Evolutionary conservation across 495 filamentous ascomycete genomes (phyloP).

Genomic region (Physcia stellaris): DNA sequence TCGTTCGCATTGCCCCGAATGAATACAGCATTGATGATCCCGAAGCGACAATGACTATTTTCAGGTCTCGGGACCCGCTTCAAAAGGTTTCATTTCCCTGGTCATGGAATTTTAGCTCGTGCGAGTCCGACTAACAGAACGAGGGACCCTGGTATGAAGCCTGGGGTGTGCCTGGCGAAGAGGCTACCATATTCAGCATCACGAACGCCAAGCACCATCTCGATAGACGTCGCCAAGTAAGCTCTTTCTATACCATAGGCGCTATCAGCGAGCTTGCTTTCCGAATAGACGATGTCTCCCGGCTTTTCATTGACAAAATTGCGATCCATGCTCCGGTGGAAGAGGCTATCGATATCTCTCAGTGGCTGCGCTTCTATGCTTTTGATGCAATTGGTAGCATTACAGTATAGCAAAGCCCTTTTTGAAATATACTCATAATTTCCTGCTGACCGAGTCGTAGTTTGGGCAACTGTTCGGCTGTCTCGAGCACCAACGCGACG

Average conservation of each 20-base stretch:
- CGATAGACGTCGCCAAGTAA: slow-evolving; percentile 10
- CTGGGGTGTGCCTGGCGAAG: slow-evolving; percentile 23
- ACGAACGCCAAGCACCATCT: slow-evolving; percentile 29
- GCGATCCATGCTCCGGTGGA: neutral
- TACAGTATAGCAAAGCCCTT: slow-evolving; percentile 39
- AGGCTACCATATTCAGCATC: slow-evolving; percentile 29
- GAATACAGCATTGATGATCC: slow-evolving; percentile 35
- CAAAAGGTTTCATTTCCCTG: slow-evolving; percentile 28
- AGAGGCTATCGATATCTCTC: neutral
- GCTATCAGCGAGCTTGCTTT: neutral
- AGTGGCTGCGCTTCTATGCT: slow-evolving; percentile 19
- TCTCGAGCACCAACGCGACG: slow-evolving; percentile 2
- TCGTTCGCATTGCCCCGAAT: slow-evolving; percentile 36
- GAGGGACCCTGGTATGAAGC: slow-evolving; percentile 16
- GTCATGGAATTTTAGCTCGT: no score
- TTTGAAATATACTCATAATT: neutral
- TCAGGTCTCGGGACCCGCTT: slow-evolving; percentile 27
- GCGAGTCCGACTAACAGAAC: neutral
- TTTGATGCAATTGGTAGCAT: slow-evolving; percentile 60
- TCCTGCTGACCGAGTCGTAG: slow-evolving; percentile 13
- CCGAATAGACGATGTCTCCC: neutral
- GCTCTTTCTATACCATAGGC: neutral
- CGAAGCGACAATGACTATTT: slow-evolving; percentile 30
- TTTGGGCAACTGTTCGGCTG: slow-evolving; percentile 10
- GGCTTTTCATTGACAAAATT: slow-evolving; percentile 1